Evolutionary conservation across 306 rosid species (phyloP).

Genomic region (Leucaena leucocephala): DNA sequence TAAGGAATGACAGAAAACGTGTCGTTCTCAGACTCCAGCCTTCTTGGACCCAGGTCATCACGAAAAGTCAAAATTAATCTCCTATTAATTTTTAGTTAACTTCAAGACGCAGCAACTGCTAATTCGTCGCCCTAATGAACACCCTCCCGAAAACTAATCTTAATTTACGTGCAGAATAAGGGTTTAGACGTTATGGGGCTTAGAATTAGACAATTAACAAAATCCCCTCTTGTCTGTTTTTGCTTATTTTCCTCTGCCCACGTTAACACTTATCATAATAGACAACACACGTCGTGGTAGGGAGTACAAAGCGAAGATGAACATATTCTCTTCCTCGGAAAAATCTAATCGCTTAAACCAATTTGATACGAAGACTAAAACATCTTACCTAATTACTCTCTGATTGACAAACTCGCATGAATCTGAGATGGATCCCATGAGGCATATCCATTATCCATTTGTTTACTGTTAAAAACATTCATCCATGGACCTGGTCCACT

Average conservation of each 20-base stretch:
- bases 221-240: conserved; percentile 34
- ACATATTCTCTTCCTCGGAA: conserved; percentile 5
- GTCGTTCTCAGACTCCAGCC: conserved; percentile 47
- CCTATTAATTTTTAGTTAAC: conserved; percentile 5
- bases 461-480: neutral
- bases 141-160: neutral
- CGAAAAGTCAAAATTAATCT: conserved; percentile 27
- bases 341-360: neutral
- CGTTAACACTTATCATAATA: conserved; percentile 11
- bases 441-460: neutral
- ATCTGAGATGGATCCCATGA: conserved; percentile 7
- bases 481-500: conserved; percentile 36
- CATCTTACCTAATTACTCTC: neutral
- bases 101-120: conserved; percentile 37
- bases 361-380: neutral
- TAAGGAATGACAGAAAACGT: neutral
- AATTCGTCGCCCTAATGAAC: neutral
- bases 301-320: conserved; percentile 24
- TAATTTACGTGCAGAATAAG: conserved; percentile 28
- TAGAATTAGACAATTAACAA: neutral
- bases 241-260: conserved; percentile 3
- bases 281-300: conserved; percentile 15
- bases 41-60: conserved; percentile 44
- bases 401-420: neutral
- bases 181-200: conserved; percentile 21